These are phyloP conservation scores for Aspergillus sp. DNA, from an alignment of 2,329 filamentous ascomycete genomes.

Conservation along the genomic window DNA sequence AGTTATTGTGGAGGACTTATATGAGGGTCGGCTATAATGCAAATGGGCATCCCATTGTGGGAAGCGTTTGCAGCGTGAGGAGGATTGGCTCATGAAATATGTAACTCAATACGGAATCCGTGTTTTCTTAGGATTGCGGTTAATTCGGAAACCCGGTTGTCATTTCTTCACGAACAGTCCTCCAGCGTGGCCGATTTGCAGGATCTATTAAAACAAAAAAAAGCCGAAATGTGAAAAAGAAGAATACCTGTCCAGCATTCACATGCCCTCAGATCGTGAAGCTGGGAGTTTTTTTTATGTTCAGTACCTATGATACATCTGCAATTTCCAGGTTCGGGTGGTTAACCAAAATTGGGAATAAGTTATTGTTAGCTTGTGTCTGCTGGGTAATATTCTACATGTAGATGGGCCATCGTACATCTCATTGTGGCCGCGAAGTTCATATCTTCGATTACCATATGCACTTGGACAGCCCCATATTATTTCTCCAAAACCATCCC, in stretches of 20 bases:
- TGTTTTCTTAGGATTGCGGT: constrained; percentile 30
- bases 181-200: constrained; percentile 30
- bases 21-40: constrained; percentile 32
- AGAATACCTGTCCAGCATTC: constrained; percentile 32
- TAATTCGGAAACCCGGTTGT: constrained; percentile 28
- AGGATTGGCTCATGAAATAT: constrained; percentile 35
- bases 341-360: constrained; percentile 21
- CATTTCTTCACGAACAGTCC: constrained; percentile 24
- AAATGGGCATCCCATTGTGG: constrained; percentile 25
- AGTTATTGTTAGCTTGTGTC: background rate
- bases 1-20: constrained; percentile 35
- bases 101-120: constrained; percentile 36
- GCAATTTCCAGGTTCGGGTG: constrained; percentile 29
- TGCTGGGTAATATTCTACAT: too few relatives aligned
- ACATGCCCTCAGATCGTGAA: constrained; percentile 5
- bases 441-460: background rate
- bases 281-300: constrained; percentile 28
- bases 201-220: constrained; percentile 16
- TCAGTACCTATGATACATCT: constrained; percentile 27
- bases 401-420: too few relatives aligned
- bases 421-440: too few relatives aligned
- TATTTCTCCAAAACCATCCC: background rate
- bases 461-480: background rate
- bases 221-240: constrained; percentile 30
- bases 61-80: constrained; percentile 22